Conservation (phyloP, 345 rosid species). For the Salix udensis region DNA sequence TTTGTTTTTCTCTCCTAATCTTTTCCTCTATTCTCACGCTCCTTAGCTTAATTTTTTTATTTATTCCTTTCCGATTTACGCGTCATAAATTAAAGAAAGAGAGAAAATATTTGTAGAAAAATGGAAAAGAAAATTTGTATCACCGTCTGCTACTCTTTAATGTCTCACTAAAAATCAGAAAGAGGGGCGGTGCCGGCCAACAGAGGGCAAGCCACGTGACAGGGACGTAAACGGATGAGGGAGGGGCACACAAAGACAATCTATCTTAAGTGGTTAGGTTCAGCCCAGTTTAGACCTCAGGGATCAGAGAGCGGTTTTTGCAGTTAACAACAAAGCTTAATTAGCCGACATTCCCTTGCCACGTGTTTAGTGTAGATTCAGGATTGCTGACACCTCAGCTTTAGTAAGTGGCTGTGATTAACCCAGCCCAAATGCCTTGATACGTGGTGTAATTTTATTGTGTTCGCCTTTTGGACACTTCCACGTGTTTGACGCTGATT, state of each 20-base stretch:
- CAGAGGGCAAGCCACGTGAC: constrained; percentile 39
- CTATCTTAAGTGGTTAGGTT: not conserved
- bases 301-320: not conserved
- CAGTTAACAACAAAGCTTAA: not conserved
- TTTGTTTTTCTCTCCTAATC: too few species aligned
- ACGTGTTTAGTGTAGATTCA: constrained; percentile 7
- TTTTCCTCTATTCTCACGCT: too few species aligned
- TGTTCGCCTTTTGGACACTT: not conserved
- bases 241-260: not conserved
- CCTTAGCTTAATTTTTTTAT: too few species aligned
- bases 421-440: not conserved
- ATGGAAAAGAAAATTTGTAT: too few species aligned
- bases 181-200: constrained; percentile 37
- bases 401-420: constrained; percentile 10
- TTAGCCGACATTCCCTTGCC: constrained; percentile 16
- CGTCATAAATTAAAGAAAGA: not conserved
- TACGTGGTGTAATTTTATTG: not conserved
- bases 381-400: constrained; percentile 12
- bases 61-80: too few species aligned
- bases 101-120: too few species aligned
- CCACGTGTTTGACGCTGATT: constrained; percentile 4
- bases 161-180: not conserved
- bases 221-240: constrained; percentile 17
- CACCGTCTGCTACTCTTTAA: not conserved
- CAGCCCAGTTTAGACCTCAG: not conserved